Base-by-base conservation (phyloP, 2,329 filamentous ascomycete genomes). In the Colletotrichum sp. region DNA sequence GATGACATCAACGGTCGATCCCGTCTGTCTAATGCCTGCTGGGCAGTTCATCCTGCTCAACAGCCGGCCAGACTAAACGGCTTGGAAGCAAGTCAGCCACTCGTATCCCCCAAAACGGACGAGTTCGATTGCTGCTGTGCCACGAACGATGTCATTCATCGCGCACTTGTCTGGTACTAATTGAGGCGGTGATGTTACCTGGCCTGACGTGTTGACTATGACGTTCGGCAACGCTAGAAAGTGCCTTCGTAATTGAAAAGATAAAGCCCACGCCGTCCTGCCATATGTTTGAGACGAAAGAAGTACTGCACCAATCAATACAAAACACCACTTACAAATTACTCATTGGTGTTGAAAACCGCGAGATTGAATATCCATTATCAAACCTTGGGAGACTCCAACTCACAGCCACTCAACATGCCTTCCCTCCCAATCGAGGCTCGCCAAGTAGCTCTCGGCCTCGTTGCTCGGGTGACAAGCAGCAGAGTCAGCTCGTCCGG, bases 1-100 rank as follows among this genome's bases (percentile, higher is more conserved):
- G 63, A 75, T 75, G 73, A 75, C 73, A 75, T 75, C 70, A 73
- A 72, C 43, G 5, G 69, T 26, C 70, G 70, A 75, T 75, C 73
- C 30, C 38, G 32, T 18, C 32, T 26, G 15, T 26, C 16, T 28
- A 15, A 38, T 65, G 26, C 30, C 58, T 36, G 28, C 24, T 21
- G 7, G 30, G 18, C 21, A 24, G 30, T 7, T 70, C 34, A 15
- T 26, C 18, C 12, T 67, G 26, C 24, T 15, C 26, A 28, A 38
- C 64, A 26, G 32, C 24, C 38, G 24, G 32, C 15, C 36, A 24
- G 43, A 67, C 38, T 30, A 24, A 43, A 58, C 13, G 18, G 26
- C 28, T 21, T 28, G 8, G 48, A 9, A 5, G 24, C 16, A 0
- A 16, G 32, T 21, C 72, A 73, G 73, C 70, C 70, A 75, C 58